These are phyloP conservation scores for Xylogone sp. DNA, from an alignment of 2,329 filamentous ascomycete genomes.

Conservation along the genomic window DNA sequence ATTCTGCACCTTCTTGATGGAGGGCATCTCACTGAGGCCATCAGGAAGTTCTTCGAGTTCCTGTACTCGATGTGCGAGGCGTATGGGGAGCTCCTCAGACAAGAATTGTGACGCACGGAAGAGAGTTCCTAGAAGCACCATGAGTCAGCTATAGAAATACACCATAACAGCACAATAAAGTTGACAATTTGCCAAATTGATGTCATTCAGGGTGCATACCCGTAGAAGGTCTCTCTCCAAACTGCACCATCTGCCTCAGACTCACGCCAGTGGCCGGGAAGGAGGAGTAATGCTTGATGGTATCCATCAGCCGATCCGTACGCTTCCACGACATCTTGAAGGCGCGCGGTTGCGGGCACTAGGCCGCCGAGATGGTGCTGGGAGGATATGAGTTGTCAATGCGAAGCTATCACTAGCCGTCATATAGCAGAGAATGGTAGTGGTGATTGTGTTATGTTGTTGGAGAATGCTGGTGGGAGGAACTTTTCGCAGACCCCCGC, in stretches of 20 bases:
- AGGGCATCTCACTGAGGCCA: constrained; percentile 96
- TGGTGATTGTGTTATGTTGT: background rate
- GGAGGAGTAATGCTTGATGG: constrained; percentile 93
- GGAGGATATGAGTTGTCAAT: background rate
- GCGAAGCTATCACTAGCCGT: background rate
- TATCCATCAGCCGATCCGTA: constrained; percentile 87
- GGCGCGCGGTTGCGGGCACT: constrained; percentile 1
- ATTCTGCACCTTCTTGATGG: constrained; percentile 89
- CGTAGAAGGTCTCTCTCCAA: constrained; percentile 88
- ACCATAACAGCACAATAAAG: background rate
- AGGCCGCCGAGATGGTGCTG: background rate
- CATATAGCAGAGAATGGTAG: background rate
- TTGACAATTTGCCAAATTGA: background rate
- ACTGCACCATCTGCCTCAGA: constrained; percentile 98
- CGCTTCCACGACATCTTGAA: constrained; percentile 87
- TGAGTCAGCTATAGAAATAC: no score
- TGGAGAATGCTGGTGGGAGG: constrained; percentile 5
- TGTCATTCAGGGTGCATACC: constrained; percentile 52
- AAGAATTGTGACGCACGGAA: constrained; percentile 98
- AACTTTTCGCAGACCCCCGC: constrained; percentile 1
- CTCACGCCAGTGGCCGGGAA: constrained; percentile 97
- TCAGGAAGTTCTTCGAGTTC: constrained; percentile 90
- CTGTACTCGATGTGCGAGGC: constrained; percentile 91
- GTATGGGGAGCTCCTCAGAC: constrained; percentile 95
- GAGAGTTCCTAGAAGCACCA: constrained; percentile 66